These are phyloP conservation scores for Plasmodium relictum DNA, from an alignment of 169 alveolate genomes.

Conservation along the genomic window DNA sequence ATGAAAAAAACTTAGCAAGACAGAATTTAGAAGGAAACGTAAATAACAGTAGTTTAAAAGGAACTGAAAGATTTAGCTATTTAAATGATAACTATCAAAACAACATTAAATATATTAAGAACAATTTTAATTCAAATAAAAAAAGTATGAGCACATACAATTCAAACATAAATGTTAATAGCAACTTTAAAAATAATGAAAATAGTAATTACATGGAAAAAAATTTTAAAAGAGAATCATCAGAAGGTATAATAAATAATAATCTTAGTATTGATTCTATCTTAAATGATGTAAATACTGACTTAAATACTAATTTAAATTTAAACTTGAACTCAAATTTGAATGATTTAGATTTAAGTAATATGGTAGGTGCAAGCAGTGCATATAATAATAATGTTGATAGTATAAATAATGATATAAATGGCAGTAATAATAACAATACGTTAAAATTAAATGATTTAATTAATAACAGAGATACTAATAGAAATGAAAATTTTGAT, in stretches of 20 bases:
- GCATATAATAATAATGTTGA: constrained; percentile 1
- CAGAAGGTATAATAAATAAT: constrained; percentile 29
- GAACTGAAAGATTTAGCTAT: constrained; percentile 34
- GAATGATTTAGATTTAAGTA: constrained; percentile 22
- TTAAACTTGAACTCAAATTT: constrained; percentile 2
- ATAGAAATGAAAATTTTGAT: constrained; percentile 41
- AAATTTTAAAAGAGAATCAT: constrained; percentile 41
- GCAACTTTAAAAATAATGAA: constrained; percentile 13
- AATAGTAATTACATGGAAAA: constrained; percentile 4
- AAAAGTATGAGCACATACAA: constrained; percentile 28
- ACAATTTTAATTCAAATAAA: constrained; percentile 29
- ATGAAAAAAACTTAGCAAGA: constrained; percentile 20
- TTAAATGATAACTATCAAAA: constrained; percentile 32
- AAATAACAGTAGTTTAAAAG: constrained; percentile 8
- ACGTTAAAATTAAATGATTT: constrained; percentile 17
- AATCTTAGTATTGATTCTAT: neutral
- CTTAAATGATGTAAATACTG: constrained; percentile 1
- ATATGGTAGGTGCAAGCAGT: constrained; percentile 12
- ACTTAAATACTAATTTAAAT: constrained; percentile 29
- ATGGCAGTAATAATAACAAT: constrained; percentile 21
- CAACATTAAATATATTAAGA: constrained; percentile 24
- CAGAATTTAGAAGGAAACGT: constrained; percentile 13
- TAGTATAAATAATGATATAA: constrained; percentile 10
- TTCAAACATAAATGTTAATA: constrained; percentile 6
- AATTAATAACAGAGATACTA: constrained; percentile 24